phyloP scores from a whole-genome alignment of 768 basidiomycete genomes.

The Xerocomellus intermedius region DNA sequence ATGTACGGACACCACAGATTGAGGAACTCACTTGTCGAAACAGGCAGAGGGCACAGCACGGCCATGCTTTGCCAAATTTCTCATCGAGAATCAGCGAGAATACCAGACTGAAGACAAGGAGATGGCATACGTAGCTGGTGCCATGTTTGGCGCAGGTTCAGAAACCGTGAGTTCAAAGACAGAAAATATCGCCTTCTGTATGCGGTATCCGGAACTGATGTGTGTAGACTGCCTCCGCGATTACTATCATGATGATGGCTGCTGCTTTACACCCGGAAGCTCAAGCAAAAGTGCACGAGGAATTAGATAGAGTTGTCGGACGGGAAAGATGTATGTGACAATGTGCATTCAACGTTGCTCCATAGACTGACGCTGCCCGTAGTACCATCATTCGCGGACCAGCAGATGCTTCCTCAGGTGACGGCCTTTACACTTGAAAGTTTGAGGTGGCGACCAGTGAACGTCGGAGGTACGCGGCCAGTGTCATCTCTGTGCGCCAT shows the following conservation, averaged over 20 bases:
- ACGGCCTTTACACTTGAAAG: slow-evolving; percentile 2
- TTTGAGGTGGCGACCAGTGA: slow-evolving; percentile 6
- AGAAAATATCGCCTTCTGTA: background rate
- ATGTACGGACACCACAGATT: background rate
- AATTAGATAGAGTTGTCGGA: slow-evolving; percentile 5
- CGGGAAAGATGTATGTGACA: slow-evolving; percentile 6
- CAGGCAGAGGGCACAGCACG: slow-evolving; percentile 2
- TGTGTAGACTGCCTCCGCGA: slow-evolving; percentile 9
- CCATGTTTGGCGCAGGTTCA: slow-evolving; percentile 11
- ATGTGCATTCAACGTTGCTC: too few relatives aligned
- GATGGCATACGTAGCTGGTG: slow-evolving; percentile 5
- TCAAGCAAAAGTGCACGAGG: slow-evolving; percentile 7
- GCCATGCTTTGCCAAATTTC: slow-evolving; percentile 4
- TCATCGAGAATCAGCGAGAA: background rate
- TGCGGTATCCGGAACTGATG: background rate
- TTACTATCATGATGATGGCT: slow-evolving; percentile 6
- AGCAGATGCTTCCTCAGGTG: slow-evolving; percentile 1
- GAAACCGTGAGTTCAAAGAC: slow-evolving; percentile 2
- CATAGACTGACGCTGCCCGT: background rate
- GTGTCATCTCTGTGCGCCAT: background rate
- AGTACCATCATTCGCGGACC: slow-evolving; percentile 8
- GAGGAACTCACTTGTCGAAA: background rate
- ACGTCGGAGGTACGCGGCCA: background rate
- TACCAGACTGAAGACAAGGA: background rate
- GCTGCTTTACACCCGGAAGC: slow-evolving; percentile 6